Conservation (phyloP, 1,139 yeast genomes). For the Kurtzmaniella quercitrusa region DNA sequence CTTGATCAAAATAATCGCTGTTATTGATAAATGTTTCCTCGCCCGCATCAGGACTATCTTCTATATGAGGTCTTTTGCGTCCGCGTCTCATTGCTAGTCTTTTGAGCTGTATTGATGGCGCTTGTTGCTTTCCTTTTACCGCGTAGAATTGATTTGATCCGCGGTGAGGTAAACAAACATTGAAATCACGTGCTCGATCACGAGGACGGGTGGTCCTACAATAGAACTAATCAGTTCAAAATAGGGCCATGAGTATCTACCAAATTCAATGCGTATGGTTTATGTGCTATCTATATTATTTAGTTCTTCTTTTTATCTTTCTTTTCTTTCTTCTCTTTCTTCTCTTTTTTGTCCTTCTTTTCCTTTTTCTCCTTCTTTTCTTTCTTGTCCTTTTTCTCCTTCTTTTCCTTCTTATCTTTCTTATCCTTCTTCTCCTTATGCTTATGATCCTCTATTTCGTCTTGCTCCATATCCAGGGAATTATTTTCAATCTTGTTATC, state of each 20-base stretch:
- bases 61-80: slow-evolving; percentile 8
- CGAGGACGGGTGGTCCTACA: too few relatives aligned
- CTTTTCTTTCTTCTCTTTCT: slow-evolving; percentile 15
- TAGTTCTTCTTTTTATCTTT: slow-evolving; percentile 9
- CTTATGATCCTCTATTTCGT: slow-evolving; percentile 15
- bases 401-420: slow-evolving; percentile 16
- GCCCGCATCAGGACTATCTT: slow-evolving; percentile 13
- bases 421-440: slow-evolving; percentile 16
- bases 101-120: neutral
- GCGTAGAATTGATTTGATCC: slow-evolving; percentile 3
- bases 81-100: slow-evolving; percentile 4
- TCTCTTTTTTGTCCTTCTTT: slow-evolving; percentile 13
- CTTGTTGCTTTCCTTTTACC: neutral
- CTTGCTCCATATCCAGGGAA: neutral
- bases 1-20: slow-evolving; percentile 25
- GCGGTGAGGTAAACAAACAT: slow-evolving; percentile 2
- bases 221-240: too few relatives aligned
- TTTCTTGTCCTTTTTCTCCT: slow-evolving; percentile 35
- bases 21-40: slow-evolving; percentile 37
- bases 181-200: slow-evolving; percentile 1
- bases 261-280: neutral
- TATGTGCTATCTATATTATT: neutral
- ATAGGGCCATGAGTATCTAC: slow-evolving; percentile 2
- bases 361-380: slow-evolving; percentile 17
- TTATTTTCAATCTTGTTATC: slow-evolving; percentile 8